Base-by-base conservation (phyloP, 768 basidiomycete species). In the Rhodotorula babjevae region DNA sequence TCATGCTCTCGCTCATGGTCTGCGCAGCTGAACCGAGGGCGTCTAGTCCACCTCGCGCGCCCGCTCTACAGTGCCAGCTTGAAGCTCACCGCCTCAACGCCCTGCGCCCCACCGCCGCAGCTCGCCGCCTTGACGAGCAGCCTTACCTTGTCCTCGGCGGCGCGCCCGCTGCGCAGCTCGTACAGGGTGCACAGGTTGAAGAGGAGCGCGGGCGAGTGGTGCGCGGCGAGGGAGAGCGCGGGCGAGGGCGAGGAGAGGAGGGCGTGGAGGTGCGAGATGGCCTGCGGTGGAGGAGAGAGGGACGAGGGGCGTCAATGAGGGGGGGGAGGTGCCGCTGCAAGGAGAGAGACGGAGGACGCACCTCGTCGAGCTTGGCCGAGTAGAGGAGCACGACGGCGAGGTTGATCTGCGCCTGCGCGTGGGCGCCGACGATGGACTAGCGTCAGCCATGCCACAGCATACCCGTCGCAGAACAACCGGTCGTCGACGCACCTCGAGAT, bases 381-480 rank as follows among this genome's bases (percentile, higher is more conserved):
- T 63, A 69, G 3, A 69, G 68, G 3, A 69, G 57, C 6, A 60
- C 62, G 14, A 69, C 68, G 29, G 68, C 68, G 23, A 69, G 68
- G 63, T 69, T 64, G 49, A 59, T 60, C 3, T 21, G 15, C 0
- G 50, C n/a, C 68, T 69, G 55, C 44, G 44, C 44, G 18, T 46
- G 50, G 27, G 21, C 10, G 14, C 14, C 36, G 3, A 21, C n/a
- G n/a, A n/a, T n/a, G n/a, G n/a, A n/a, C n/a, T n/a, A n/a, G n/a
- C n/a, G n/a, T n/a, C n/a, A n/a, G n/a, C n/a, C n/a, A n/a, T n/a
- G n/a, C n/a, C n/a, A n/a, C n/a, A n/a, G n/a, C n/a, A n/a, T n/a
- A n/a, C n/a, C n/a, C n/a, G n/a, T 36, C 36, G 36, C 9, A 9
- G 5, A 36, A 9, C 36, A 9, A 36, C 36, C 4, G 36, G 36